Evolutionary conservation across 2,329 filamentous ascomycete genomes (phyloP).

Genomic region (Talaromyces sp.): DNA sequence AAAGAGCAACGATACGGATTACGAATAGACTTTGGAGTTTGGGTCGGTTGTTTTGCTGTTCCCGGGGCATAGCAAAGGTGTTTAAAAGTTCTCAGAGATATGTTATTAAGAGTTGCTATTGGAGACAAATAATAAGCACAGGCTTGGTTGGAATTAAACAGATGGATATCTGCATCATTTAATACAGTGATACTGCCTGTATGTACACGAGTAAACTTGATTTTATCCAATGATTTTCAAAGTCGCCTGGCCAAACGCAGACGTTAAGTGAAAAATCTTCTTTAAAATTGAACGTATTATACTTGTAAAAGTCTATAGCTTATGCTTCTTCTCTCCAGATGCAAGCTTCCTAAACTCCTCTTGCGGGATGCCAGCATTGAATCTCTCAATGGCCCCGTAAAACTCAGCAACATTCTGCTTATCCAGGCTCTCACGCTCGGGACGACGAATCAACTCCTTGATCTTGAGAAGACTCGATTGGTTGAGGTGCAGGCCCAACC

Average conservation of each 20-base stretch:
- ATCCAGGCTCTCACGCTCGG: conserved; percentile 68
- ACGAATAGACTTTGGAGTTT: neutral
- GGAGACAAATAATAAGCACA: neutral
- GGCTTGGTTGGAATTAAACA: neutral
- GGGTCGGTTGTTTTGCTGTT: neutral
- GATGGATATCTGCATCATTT: neutral
- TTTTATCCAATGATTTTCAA: neutral
- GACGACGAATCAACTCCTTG: conserved; percentile 74
- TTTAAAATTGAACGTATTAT: neutral
- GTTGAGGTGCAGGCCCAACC: conserved; percentile 73
- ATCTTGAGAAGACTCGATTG: conserved; percentile 74
- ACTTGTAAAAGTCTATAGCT: conserved; percentile 55
- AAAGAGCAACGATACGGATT: neutral
- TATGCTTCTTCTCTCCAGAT: conserved; percentile 87
- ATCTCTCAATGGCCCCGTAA: conserved; percentile 77
- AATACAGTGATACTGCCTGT: neutral
- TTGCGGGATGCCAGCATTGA: conserved; percentile 75
- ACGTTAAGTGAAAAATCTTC: neutral
- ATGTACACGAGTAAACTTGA: neutral
- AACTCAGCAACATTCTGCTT: conserved; percentile 76
- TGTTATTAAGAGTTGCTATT: neutral
- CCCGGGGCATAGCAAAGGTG: neutral
- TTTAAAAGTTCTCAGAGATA: neutral
- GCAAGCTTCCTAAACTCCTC: conserved; percentile 83
- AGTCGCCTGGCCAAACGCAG: neutral